Base-by-base conservation (phyloP, 2,329 filamentous ascomycete genomes). In the Sordariomycetes sp. region DNA sequence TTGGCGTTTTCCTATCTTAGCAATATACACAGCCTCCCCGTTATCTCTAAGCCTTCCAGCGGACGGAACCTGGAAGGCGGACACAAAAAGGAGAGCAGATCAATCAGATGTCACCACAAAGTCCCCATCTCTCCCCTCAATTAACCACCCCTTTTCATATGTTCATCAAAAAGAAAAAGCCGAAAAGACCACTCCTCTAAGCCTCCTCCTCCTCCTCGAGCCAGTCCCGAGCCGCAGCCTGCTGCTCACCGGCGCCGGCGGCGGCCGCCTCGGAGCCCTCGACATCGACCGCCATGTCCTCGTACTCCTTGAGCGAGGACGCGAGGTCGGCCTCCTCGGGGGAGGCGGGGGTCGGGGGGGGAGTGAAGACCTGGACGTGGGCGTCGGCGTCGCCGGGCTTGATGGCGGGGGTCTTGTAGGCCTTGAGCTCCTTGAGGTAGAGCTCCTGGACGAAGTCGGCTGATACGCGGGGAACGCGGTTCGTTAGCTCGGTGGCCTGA, bases 391-490 rank as follows among this genome's bases (percentile, higher is more conserved):
- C 94, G 67, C 83, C 82, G 62, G 90, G 80, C 81, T 96, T 96
- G 76, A 92, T 71, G 64, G 84, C 78, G 58, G 88, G 78, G 62
- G 85, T 78, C 83, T 97, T 97, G 87, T 96, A 97, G 75, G 84
- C 83, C 78, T 92, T 94, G 70, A 99, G 85, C 76, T 97, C 91
- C 74, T 86, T 87, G 66, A 99, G 85, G 81, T 99, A 99, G 70
- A 99, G 83, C 72, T 97, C 92, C 77, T 97, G 94, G 67, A 99
- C 89, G 68, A 96, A 84, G 74, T 99, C 94, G 84, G 89, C 94
- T 97, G 70, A 32, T 32, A 8, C 28, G 8, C 28, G 28, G 28
- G n/a, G n/a, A n/a, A 32, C 62, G 55, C 10, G 39, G 39, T 1
- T 34, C 22, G 34, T 52, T 48, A 50, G 32, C 22, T 39, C 24